A percentile compares a stretch with the other conserved stretches of the same genome.
Evolutionary conservation across 192 early-diverging fungal genomes (phyloP).

Genomic region (Coemansia sp.): DNA sequence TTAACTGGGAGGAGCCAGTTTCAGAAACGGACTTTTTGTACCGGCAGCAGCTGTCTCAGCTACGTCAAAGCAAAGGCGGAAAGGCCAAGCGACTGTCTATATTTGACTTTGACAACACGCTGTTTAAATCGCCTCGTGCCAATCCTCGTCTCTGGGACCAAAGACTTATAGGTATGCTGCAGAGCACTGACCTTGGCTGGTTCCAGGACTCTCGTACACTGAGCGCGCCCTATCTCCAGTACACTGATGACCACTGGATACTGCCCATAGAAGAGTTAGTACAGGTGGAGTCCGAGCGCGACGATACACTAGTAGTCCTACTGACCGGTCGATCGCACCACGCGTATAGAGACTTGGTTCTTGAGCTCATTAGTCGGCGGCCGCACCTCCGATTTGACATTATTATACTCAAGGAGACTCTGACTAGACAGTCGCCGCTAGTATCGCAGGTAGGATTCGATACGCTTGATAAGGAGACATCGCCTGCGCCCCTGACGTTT

Average conservation of each 20-base stretch:
- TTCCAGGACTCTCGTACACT: slow-evolving; percentile 65
- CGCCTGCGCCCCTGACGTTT: slow-evolving; percentile 60
- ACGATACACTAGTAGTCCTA: slow-evolving; percentile 43
- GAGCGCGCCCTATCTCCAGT: slow-evolving; percentile 48
- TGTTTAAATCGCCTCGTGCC: slow-evolving; percentile 66
- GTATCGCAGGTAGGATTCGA: slow-evolving; percentile 26
- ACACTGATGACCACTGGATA: slow-evolving; percentile 43
- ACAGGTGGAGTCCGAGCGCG: slow-evolving; percentile 16
- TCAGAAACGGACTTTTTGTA: slow-evolving; percentile 47
- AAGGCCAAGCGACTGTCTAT: slow-evolving; percentile 46
- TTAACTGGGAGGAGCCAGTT: slow-evolving; percentile 45
- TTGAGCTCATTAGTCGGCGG: slow-evolving; percentile 38
- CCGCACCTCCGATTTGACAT: slow-evolving; percentile 60
- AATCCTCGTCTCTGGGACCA: slow-evolving; percentile 66
- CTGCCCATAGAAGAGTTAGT: slow-evolving; percentile 21
- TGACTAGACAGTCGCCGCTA: slow-evolving; percentile 42
- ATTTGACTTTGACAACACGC: slow-evolving; percentile 73
- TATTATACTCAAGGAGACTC: slow-evolving; percentile 60
- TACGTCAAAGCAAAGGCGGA: slow-evolving; percentile 33
- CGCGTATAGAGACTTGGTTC: slow-evolving; percentile 49
- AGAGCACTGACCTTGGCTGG: slow-evolving; percentile 64
- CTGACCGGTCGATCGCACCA: slow-evolving; percentile 55
- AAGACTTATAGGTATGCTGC: slow-evolving; percentile 59
- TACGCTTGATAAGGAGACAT: slow-evolving; percentile 1
- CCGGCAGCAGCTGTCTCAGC: slow-evolving; percentile 38